Base-by-base conservation (phyloP, 352 stramenopile genomes). In the Aphanomyces invadans region DNA sequence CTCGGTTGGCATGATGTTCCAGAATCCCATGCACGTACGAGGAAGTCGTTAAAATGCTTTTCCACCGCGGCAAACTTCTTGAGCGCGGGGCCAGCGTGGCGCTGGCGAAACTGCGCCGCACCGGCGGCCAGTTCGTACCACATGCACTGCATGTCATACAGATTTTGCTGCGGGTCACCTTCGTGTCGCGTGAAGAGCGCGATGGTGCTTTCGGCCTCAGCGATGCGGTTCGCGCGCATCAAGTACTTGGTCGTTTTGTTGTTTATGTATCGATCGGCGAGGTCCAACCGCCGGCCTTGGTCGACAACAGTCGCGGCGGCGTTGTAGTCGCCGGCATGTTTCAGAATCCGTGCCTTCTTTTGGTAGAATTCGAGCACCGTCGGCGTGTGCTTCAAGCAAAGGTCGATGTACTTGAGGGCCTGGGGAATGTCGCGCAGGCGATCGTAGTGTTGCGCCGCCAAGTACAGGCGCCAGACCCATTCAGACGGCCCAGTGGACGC, bases 131-230 rank as follows among this genome's bases (percentile, higher is more conserved):
- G 82, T 75, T 99, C 96, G 76, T 98, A 99, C 97, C 97, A 99
- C 74, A 97, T 97, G 75, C 92, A 98, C 77, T 99, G 97, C 95
- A 99, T 99, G 59, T 99, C 95, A 67, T 88, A 98, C 53, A 99
- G 74, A 72, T 98, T 98, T 70, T 97, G 85, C 73, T 98, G 89
- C 28, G 93, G 87, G 72, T 98, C 96, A n/a, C 94, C 95, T 71
- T 97, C 92, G 71, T 99, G 92, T 33, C 89, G 87, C 17, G 96
- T 98, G 70, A 99, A 99, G 29, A 99, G 78, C 25, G 93, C 91
- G 59, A 98, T 98, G 23, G 88, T 96, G 32, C 90, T 83, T 60
- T 98, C 82, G 19, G 95, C 97, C 54, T 98, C 84, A 0, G 95
- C 79, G 26, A 98, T 86, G 54, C 89, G 86, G 65, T 96, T 91